These are phyloP conservation scores for Biancaea sappan DNA, from an alignment of 306 rosid species.

Conservation along the genomic window DNA sequence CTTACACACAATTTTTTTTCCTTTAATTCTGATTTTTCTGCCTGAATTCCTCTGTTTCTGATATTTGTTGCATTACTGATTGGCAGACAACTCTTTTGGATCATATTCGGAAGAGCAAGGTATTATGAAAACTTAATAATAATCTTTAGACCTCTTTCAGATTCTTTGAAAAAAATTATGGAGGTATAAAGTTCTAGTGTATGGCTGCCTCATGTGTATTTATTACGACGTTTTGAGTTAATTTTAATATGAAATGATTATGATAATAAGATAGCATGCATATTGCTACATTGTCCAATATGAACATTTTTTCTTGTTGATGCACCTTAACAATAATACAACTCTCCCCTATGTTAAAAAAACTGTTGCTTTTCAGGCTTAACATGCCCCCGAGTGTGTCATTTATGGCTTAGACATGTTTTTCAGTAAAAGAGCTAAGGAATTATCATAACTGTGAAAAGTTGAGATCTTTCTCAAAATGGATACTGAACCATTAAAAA, in stretches of 20 bases:
- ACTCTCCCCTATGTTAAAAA: slow-evolving; percentile 2
- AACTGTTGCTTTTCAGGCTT: slow-evolving; percentile 14
- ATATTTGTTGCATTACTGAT: slow-evolving; percentile 39
- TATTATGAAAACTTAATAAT: slow-evolving; percentile 38
- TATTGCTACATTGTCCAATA: slow-evolving; percentile 5
- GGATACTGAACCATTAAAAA: neutral
- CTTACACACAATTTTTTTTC: slow-evolving; percentile 27
- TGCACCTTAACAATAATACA: slow-evolving; percentile 12
- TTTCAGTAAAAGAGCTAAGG: neutral
- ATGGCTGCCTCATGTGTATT: slow-evolving; percentile 17
- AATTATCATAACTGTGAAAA: neutral
- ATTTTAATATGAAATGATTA: slow-evolving; percentile 14
- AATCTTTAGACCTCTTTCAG: slow-evolving; percentile 25
- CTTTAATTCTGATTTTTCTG: slow-evolving; percentile 20
- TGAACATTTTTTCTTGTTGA: neutral
- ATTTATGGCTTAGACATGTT: neutral
- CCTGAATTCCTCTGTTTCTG: slow-evolving; percentile 35
- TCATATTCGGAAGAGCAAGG: slow-evolving; percentile 91
- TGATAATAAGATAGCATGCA: slow-evolving; percentile 16
- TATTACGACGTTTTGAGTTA: slow-evolving; percentile 12
- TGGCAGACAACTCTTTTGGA: slow-evolving; percentile 97
- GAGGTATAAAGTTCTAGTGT: neutral
- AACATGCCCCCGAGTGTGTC: slow-evolving; percentile 5
- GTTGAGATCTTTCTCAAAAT: neutral
- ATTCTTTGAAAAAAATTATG: slow-evolving; percentile 24